Evolutionary conservation across 1,284 basidiomycete genomes (phyloP).

Genomic region (Trichosporon sp.): DNA sequence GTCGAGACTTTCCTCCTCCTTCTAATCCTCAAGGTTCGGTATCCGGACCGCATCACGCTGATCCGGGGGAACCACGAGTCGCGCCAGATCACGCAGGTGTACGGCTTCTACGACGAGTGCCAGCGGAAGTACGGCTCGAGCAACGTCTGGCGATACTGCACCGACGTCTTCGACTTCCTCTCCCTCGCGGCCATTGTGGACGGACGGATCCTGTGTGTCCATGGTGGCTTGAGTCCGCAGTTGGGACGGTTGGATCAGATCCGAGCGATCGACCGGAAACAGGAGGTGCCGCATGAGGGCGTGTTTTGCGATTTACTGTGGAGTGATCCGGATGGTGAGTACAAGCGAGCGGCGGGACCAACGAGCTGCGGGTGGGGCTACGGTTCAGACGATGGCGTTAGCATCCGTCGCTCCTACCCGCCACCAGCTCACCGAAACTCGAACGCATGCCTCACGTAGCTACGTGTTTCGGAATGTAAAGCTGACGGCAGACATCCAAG

Average conservation of each 20-base stretch:
- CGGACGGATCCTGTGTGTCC: constrained; percentile 86
- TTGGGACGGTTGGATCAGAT: constrained; percentile 89
- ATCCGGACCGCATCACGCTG: constrained; percentile 95
- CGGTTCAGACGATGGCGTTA: not conserved
- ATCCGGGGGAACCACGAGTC: constrained; percentile 99
- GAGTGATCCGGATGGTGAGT: constrained; percentile 94
- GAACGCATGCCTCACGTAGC: not conserved
- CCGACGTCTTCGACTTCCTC: constrained; percentile 97
- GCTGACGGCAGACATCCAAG: constrained; percentile 68
- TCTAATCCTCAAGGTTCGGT: constrained; percentile 93
- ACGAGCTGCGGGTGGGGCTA: too few relatives aligned
- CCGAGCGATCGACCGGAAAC: constrained; percentile 90
- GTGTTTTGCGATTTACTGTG: constrained; percentile 98
- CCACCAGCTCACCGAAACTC: too few relatives aligned
- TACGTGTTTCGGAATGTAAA: not conserved
- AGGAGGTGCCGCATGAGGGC: constrained; percentile 99
- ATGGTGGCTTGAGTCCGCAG: constrained; percentile 90
- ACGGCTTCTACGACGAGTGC: constrained; percentile 99
- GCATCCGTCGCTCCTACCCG: not conserved
- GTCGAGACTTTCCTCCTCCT: constrained; percentile 96
- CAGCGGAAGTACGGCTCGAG: constrained; percentile 68
- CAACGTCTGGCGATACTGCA: constrained; percentile 98
- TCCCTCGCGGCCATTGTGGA: constrained; percentile 93
- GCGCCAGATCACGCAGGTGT: constrained; percentile 98
- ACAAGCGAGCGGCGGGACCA: not conserved